Percentiles rank a stretch among this genome's conserved stretches.
phyloP scores from a whole-genome alignment of 108 stramenopile genomes.

The Thalassiosira profunda region DNA sequence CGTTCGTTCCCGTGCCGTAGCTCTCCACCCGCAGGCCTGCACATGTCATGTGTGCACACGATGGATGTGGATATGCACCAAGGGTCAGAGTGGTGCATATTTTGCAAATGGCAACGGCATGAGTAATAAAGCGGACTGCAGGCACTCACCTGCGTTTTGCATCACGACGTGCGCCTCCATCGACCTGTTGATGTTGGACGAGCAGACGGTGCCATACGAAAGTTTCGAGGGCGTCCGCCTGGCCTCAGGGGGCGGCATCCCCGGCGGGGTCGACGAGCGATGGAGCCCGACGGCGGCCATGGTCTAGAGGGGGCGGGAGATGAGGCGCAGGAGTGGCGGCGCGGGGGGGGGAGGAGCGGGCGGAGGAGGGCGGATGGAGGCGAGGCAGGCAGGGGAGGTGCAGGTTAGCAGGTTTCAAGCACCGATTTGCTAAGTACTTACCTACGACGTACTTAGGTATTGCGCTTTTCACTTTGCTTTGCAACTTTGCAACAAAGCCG shows the following conservation, averaged over 20 bases:
- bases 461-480: no score
- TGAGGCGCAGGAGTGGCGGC: no score
- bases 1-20: conserved; percentile 93
- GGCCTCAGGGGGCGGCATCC: conserved; percentile 67
- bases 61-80: neutral
- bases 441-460: no score
- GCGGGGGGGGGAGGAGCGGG: no score
- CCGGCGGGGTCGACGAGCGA: conserved; percentile 86
- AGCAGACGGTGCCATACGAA: conserved; percentile 89
- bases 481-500: no score
- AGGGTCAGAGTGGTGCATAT: neutral
- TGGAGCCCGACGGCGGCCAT: conserved; percentile 61
- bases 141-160: conserved; percentile 79
- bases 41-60: neutral
- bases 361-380: no score
- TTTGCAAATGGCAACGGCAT: conserved; percentile 6
- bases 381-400: no score
- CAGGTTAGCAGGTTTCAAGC: no score
- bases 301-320: no score
- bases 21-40: conserved; percentile 81
- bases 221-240: conserved; percentile 61
- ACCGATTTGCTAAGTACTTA: no score
- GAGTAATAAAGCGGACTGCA: neutral
- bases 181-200: conserved; percentile 93
- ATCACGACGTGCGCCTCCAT: conserved; percentile 94